Evolutionary conservation across 805 yeast genomes (phyloP), one percentile per base, ranked within the genome.

Genomic region (Candida ipomoeae): DNA sequence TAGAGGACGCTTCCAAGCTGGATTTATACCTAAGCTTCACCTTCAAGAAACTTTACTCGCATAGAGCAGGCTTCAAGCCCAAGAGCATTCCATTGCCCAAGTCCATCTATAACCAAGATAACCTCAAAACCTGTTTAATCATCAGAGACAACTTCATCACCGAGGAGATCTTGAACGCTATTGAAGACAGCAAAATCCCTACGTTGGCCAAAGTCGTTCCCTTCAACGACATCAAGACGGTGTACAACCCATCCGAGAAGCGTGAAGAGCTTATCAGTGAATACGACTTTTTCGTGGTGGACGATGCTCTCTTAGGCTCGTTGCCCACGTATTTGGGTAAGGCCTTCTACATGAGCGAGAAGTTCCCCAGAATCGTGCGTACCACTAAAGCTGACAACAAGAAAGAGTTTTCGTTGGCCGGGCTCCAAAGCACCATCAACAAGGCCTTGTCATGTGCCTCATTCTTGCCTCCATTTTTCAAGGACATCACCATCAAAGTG

Each of bases 311-410:
- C 42, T 75, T 89, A 48, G 82, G 90, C 29, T 74, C 87, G 52
- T 77, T 94, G 69, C 99, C 99, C 44, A 82, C 84, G 59, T 70
- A 87, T 35, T 73, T 94, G 56, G 97, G 97, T 49, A 87, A 88
- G 69, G 74, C 81, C 3, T 94, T 90, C 63, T 87, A 82, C 64
- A 67, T 60, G 35, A 68, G 78, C 36, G 62, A 67, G 36, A 88
- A 87, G 64, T 69, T 82, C 39, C 96, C 96, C 48, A 66, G 86
- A 37, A 84, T 91, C 18, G 71, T 89, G 48, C 75, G 76, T 57
- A 69, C 84, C 21, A 61, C 67, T 20, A 56, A 56, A 42, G 57
- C 49, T 56, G 62, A 48, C 53, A 67, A 55, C 40, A 59, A 61
- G 55, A 75, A 57, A 67, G 78, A 56, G 67, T 80, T 63, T 70